Percentiles rank a stretch among this genome's conserved stretches.
phyloP scores from a whole-genome alignment of 495 filamentous ascomycete genomes.

The Neurospora sp. region DNA sequence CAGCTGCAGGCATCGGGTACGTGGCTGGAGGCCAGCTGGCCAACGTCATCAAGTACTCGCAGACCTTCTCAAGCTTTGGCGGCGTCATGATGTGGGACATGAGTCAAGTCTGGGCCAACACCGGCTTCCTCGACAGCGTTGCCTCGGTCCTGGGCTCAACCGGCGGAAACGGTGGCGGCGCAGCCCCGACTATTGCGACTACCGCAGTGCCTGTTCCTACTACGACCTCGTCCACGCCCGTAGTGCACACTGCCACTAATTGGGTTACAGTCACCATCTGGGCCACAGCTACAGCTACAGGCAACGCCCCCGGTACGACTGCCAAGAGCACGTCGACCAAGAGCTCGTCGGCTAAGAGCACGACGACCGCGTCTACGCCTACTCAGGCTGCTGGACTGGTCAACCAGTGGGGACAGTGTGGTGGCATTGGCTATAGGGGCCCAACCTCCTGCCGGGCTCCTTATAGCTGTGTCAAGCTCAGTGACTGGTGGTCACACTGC shows the following conservation, averaged over 20 bases:
- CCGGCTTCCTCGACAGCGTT: slow-evolving; percentile 43
- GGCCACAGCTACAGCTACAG: slow-evolving; percentile 2
- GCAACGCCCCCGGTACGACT: background rate
- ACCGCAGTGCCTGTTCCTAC: slow-evolving; percentile 3
- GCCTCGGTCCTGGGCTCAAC: slow-evolving; percentile 14
- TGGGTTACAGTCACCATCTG: background rate
- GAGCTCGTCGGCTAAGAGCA: background rate
- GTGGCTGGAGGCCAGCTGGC: slow-evolving; percentile 33
- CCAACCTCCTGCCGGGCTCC: slow-evolving; percentile 28
- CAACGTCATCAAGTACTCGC: slow-evolving; percentile 39
- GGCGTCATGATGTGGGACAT: slow-evolving; percentile 70
- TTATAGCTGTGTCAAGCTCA: slow-evolving; percentile 17
- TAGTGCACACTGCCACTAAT: slow-evolving; percentile 2
- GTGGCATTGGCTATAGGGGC: slow-evolving; percentile 27
- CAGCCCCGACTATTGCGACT: background rate
- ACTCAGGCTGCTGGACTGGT: slow-evolving; percentile 8
- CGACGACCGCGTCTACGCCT: background rate
- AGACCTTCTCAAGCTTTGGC: slow-evolving; percentile 51
- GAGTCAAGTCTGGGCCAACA: slow-evolving; percentile 49
- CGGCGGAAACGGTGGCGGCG: background rate
- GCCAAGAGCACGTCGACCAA: background rate
- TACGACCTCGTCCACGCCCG: slow-evolving; percentile 9
- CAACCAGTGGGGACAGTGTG: slow-evolving; percentile 34
- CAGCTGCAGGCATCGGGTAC: slow-evolving; percentile 52
- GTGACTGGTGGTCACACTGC: slow-evolving; percentile 28